Evolutionary conservation across 257 asterid genomes (phyloP), one percentile per base, ranked within the genome.

Genomic region (Solanum gracilifrons): DNA sequence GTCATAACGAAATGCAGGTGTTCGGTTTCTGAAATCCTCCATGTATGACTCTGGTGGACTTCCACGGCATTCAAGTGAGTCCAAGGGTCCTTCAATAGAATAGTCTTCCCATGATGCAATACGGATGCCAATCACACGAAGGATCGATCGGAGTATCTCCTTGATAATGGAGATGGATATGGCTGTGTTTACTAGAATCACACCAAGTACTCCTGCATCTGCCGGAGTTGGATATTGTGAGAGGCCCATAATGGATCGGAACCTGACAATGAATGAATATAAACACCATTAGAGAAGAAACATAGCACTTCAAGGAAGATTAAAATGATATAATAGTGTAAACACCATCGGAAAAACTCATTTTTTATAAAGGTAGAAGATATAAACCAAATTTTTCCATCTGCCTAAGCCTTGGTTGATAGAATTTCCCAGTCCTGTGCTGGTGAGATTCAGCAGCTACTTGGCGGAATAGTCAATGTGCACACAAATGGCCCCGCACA

Each of bases 21-120:
- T 92, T 82, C 87, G 90, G 93, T 87, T 92, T 55, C 96, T 89
- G 89, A 96, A 93, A 88, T 96, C 98, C 87, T 94, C 97, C 96
- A 95, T 90, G 90, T 94, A 96, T 16, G 95, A 91, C 62, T 94
- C 97, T 0, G 98, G 93, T 55, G 94, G 93, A 27, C 83, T 88
- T 84, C 91, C 91, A 15, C 92, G 91, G 13, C 88, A 90, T 36
- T 92, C 96, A 0, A 55, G 62, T 55, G 62, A 55, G 62, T 37
- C 85, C 20, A 10, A 35, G 43, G 71, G 48, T 29, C 64, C 87
- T 35, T 76, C 74, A 5, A 80, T 21, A 39, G 90, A 36, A 77
- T 77, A 41, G 15, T 86, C 89, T 83, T 87, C 91, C 62, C 83
- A 29, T 25, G 90, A 55, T 1, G 76, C 72, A 5, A 87, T 48